These are phyloP conservation scores for Exophiala alcalophila DNA, from an alignment of 2,329 filamentous ascomycete genomes.

Conservation along the genomic window DNA sequence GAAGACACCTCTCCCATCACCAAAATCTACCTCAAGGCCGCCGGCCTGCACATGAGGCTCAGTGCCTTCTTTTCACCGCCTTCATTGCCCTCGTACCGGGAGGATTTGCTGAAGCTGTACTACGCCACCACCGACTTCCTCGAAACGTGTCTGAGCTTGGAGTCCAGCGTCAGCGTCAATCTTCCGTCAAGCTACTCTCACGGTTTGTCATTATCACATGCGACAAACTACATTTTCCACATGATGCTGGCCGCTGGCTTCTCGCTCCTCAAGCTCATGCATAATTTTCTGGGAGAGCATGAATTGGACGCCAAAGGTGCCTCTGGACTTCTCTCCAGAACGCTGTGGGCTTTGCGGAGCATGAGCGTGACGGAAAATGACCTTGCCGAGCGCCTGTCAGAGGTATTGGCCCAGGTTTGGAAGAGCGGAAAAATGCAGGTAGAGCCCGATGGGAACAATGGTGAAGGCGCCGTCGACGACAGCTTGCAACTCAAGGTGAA, in stretches of 20 bases:
- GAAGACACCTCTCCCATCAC: conserved; percentile 45
- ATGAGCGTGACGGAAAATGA: conserved; percentile 63
- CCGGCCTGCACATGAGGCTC: conserved; percentile 48
- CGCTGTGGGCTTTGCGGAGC: conserved; percentile 57
- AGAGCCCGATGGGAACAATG: conserved; percentile 30
- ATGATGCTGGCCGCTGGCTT: conserved; percentile 65
- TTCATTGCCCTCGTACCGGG: conserved; percentile 45
- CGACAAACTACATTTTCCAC: conserved; percentile 64
- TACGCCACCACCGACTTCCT: conserved; percentile 47
- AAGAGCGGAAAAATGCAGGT: conserved; percentile 44
- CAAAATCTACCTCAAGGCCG: conserved; percentile 47
- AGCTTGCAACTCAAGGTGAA: conserved; percentile 62
- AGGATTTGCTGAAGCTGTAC: conserved; percentile 46
- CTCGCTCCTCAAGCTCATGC: conserved; percentile 62
- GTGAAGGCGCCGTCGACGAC: conserved; percentile 22
- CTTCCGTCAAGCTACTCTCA: conserved; percentile 30
- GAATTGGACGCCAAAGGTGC: conserved; percentile 50
- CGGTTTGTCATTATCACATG: conserved; percentile 48
- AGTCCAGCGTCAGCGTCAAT: conserved; percentile 38
- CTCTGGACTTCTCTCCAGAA: conserved; percentile 56
- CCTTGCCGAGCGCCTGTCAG: conserved; percentile 60
- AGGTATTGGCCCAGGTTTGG: conserved; percentile 66
- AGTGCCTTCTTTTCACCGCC: conserved; percentile 52
- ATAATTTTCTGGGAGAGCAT: conserved; percentile 60
- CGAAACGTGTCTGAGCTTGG: conserved; percentile 46